Conservation (phyloP, 2,329 filamentous ascomycete species). For the Proliferodiscus dingleyae region DNA sequence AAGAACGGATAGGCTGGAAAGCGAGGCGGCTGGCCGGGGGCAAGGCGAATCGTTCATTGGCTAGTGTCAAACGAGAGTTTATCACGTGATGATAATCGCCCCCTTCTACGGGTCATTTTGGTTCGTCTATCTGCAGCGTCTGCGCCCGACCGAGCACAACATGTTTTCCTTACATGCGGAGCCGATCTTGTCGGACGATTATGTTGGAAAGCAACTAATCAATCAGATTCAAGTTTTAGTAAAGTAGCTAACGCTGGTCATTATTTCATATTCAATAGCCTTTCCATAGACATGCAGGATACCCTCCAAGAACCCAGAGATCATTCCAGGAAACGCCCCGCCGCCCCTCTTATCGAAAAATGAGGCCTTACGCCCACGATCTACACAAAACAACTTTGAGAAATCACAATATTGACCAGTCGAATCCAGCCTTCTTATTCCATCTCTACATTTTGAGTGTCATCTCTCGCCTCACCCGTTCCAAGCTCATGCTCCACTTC, state of each 20-base stretch:
- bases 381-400: slow-evolving; percentile 7
- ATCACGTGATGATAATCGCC: no score
- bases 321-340: neutral
- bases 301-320: neutral
- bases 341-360: neutral
- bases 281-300: neutral
- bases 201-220: no score
- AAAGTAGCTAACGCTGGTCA: neutral
- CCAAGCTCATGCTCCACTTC: slow-evolving; percentile 84
- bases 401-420: neutral
- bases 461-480: slow-evolving; percentile 52
- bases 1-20: neutral
- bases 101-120: no score
- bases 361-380: neutral
- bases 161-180: no score
- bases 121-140: no score
- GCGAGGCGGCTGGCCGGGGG: neutral
- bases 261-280: slow-evolving; percentile 3
- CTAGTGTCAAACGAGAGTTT: neutral
- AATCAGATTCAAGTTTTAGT: no score
- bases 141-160: no score
- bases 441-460: slow-evolving; percentile 48
- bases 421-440: slow-evolving; percentile 12
- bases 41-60: neutral
- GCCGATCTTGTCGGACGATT: no score